Conservation (phyloP, 2,329 filamentous ascomycete species). For the Dactylellina cionopaga region DNA sequence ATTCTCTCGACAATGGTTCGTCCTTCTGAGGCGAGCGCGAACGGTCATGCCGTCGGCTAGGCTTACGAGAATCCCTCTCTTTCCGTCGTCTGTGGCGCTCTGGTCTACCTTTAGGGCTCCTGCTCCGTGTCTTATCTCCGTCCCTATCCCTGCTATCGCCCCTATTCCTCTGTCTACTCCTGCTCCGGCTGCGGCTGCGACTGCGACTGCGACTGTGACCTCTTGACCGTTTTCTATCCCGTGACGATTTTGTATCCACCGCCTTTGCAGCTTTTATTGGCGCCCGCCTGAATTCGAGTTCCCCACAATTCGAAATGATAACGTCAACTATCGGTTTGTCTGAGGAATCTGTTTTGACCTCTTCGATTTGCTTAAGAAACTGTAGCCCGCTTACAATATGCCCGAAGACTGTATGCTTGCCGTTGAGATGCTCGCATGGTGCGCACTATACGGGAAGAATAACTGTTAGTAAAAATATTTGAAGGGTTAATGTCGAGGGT, state of each 20-base stretch:
- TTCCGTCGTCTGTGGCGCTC: slow-evolving; percentile 7
- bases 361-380: slow-evolving; percentile 73
- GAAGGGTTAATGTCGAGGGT: slow-evolving; percentile 57
- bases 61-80: slow-evolving; percentile 21
- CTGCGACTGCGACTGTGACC: slow-evolving; percentile 50
- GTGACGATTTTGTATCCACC: slow-evolving; percentile 31
- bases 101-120: slow-evolving; percentile 19
- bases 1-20: background rate
- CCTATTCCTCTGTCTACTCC: slow-evolving; percentile 10
- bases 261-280: slow-evolving; percentile 4
- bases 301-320: slow-evolving; percentile 55
- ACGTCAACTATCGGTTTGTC: slow-evolving; percentile 59
- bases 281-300: slow-evolving; percentile 51
- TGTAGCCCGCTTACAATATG: slow-evolving; percentile 76
- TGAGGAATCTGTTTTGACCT: slow-evolving; percentile 63
- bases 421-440: slow-evolving; percentile 53
- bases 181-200: slow-evolving; percentile 47
- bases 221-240: slow-evolving; percentile 50
- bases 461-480: slow-evolving; percentile 20
- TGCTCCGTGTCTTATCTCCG: slow-evolving; percentile 10
- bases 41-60: slow-evolving; percentile 30
- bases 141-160: slow-evolving; percentile 19
- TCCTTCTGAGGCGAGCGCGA: slow-evolving; percentile 37
- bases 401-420: slow-evolving; percentile 70
- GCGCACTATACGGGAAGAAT: slow-evolving; percentile 24